Percentiles rank a stretch among this genome's conserved stretches.
Conservation (phyloP, 2,329 filamentous ascomycete species). For the Phialophora expanda region DNA sequence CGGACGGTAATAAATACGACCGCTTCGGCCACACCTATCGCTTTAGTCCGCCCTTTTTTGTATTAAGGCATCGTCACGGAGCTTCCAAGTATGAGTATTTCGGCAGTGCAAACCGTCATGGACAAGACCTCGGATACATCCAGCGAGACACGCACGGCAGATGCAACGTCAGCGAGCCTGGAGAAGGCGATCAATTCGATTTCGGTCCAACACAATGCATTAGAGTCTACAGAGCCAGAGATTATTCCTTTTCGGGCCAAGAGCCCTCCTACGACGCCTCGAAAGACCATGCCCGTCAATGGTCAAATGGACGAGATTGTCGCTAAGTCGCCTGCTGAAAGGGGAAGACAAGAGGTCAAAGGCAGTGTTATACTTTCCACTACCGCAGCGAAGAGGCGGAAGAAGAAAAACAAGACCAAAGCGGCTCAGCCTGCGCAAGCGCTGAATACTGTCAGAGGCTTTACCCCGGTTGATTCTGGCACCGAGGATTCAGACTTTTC, state of each 20-base stretch:
- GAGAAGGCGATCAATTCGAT: slow-evolving; percentile 28
- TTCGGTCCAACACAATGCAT: slow-evolving; percentile 22
- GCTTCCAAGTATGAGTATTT: slow-evolving; percentile 30
- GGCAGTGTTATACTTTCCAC: slow-evolving; percentile 43
- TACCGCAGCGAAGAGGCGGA: slow-evolving; percentile 46
- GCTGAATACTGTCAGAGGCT: slow-evolving; percentile 51
- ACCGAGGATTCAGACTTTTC: slow-evolving; percentile 56
- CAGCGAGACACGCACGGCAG: not conserved
- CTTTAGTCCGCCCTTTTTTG: not conserved
- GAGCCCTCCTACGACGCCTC: slow-evolving; percentile 34
- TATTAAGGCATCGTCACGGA: slow-evolving; percentile 6
- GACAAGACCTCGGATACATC: slow-evolving; percentile 20
- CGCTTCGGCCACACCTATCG: slow-evolving; percentile 12
- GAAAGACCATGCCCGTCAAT: slow-evolving; percentile 21
- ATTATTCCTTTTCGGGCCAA: slow-evolving; percentile 37
- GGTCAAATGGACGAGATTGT: slow-evolving; percentile 6
- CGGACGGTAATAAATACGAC: slow-evolving; percentile 55
- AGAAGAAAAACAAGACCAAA: slow-evolving; percentile 49
- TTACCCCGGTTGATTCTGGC: slow-evolving; percentile 51
- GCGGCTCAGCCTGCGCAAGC: slow-evolving; percentile 40
- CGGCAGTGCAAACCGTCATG: slow-evolving; percentile 31
- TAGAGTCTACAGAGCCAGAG: slow-evolving; percentile 35
- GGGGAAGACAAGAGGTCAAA: slow-evolving; percentile 38
- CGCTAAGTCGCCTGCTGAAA: slow-evolving; percentile 18
- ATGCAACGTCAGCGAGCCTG: slow-evolving; percentile 20